Evolutionary conservation across 2,329 filamentous ascomycete species (phyloP).

Genomic region (Trichophyton mentagrophytes): DNA sequence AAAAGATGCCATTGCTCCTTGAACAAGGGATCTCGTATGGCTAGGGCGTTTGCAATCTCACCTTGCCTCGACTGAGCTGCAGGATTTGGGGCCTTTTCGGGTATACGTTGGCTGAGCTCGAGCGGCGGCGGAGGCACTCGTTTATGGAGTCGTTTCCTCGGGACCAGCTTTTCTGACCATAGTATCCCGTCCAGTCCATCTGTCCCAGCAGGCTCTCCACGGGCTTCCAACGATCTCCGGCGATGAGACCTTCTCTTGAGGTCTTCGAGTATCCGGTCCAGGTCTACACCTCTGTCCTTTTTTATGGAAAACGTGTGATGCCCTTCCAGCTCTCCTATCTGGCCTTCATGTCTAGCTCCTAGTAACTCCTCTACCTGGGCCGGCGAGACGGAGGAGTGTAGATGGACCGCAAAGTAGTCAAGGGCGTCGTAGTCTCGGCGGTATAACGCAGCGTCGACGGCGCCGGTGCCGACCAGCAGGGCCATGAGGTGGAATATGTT

Average conservation of each 20-base stretch:
- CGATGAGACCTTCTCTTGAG: constrained; percentile 52
- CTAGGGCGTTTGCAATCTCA: constrained; percentile 51
- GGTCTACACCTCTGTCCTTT: constrained; percentile 42
- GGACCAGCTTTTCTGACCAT: constrained; percentile 65
- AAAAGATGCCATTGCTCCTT: constrained; percentile 89
- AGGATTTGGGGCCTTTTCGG: constrained; percentile 25
- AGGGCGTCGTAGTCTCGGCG: constrained; percentile 62
- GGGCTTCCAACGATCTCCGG: constrained; percentile 30
- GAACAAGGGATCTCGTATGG: constrained; percentile 83
- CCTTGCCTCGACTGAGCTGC: constrained; percentile 46
- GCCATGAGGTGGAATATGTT: constrained; percentile 4
- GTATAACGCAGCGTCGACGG: constrained; percentile 37
- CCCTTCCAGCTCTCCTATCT: constrained; percentile 60
- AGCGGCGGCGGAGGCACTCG: constrained; percentile 31
- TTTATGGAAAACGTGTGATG: constrained; percentile 78
- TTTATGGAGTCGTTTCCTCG: constrained; percentile 51
- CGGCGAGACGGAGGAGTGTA: constrained; percentile 50
- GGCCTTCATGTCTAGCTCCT: constrained; percentile 68
- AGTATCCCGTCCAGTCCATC: constrained; percentile 60
- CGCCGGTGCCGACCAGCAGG: constrained; percentile 26
- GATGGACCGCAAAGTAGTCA: constrained; percentile 88
- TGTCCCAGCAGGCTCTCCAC: constrained; percentile 7
- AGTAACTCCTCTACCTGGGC: constrained; percentile 56
- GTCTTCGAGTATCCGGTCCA: constrained; percentile 40
- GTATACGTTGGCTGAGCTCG: constrained; percentile 6